A percentile compares a stretch with the other conserved stretches of the same genome.
Evolutionary conservation across 164 flowering plant species (phyloP).

Genomic region (Nymphaea colorata): DNA sequence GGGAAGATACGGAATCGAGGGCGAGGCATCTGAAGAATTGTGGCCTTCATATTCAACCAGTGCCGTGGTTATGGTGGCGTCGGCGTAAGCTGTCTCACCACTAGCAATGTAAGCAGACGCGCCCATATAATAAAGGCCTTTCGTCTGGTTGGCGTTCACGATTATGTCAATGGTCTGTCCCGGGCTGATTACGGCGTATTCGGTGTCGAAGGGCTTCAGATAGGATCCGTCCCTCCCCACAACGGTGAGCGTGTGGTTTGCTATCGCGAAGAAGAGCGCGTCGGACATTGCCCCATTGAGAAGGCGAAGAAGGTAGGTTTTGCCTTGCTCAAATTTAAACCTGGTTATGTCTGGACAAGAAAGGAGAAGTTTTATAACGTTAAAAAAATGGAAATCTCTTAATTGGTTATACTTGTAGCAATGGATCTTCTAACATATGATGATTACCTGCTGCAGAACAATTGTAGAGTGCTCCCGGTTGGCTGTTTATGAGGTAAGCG

Average conservation of each 20-base stretch:
- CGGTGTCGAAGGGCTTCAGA: constrained; percentile 10
- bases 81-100: not conserved
- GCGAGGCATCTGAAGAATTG: constrained; percentile 1
- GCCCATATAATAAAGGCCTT: constrained; percentile 16
- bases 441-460: constrained; percentile 15
- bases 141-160: constrained; percentile 13
- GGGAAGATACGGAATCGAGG: constrained; percentile 2
- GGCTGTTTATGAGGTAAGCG: constrained; percentile 2
- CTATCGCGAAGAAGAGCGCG: constrained; percentile 11
- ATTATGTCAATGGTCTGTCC: constrained; percentile 25
- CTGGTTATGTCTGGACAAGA: constrained; percentile 3
- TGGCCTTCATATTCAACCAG: not conserved
- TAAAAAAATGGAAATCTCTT: too few species aligned
- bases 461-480: constrained; percentile 13
- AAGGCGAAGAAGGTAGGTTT: constrained; percentile 29
- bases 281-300: constrained; percentile 22
- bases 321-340: constrained; percentile 10
- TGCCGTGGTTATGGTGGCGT: constrained; percentile 20
- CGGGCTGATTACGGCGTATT: constrained; percentile 11
- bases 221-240: constrained; percentile 18
- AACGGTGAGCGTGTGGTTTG: constrained; percentile 12
- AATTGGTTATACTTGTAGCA: too few species aligned
- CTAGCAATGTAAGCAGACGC: constrained; percentile 14
- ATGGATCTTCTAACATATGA: not conserved
- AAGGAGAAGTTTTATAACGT: too few species aligned